phyloP scores from a whole-genome alignment of 208 protist genomes.

The Vickermania spadyakhi region DNA sequence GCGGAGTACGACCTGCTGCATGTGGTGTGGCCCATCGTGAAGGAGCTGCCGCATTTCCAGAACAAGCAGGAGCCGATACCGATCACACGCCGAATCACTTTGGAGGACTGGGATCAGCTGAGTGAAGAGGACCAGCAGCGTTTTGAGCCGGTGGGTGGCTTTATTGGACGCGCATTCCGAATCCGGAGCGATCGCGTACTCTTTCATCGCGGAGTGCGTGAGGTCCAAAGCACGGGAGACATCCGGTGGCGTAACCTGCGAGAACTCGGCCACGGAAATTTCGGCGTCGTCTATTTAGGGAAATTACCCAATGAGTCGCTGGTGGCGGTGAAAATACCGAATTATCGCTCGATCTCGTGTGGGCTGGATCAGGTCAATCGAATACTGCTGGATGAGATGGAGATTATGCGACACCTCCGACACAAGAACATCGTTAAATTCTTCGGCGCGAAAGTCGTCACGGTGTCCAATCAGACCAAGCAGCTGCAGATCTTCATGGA shows the following conservation, averaged over 20 bases:
- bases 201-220: neutral
- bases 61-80: neutral
- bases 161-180: neutral
- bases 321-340: slow-evolving; percentile 8
- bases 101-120: neutral
- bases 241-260: neutral
- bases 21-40: neutral
- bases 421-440: slow-evolving; percentile 86
- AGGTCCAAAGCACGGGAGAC: neutral
- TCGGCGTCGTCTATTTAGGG: slow-evolving; percentile 8
- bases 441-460: slow-evolving; percentile 76
- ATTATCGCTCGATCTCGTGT: neutral
- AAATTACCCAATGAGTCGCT: slow-evolving; percentile 2
- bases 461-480: slow-evolving; percentile 17
- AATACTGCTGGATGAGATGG: neutral
- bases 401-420: slow-evolving; percentile 52
- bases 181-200: neutral
- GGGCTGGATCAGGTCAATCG: neutral
- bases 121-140: neutral
- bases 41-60: neutral
- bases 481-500: slow-evolving; percentile 88
- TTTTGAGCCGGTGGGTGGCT: neutral
- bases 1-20: slow-evolving; percentile 1
- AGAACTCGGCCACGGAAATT: slow-evolving; percentile 5
- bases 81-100: neutral